These are phyloP conservation scores for Hericium coralloides DNA, from an alignment of 768 basidiomycete genomes.

Conservation along the genomic window DNA sequence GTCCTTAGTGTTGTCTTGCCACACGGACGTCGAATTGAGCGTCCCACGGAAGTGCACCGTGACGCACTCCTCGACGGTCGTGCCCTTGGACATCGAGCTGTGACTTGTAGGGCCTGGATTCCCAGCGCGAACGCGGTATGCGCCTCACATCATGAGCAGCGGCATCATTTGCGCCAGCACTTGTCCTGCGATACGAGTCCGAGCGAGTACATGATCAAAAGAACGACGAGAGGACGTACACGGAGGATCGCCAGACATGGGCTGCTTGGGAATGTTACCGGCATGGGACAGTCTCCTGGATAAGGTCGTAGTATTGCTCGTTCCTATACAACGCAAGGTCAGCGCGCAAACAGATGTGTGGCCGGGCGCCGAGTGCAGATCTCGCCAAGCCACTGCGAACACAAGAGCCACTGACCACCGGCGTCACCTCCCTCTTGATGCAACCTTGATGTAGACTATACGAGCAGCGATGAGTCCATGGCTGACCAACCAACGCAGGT, in stretches of 20 bases:
- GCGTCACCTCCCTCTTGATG: conserved; percentile 63
- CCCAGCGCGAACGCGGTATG: conserved; percentile 74
- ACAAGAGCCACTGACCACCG: conserved; percentile 32
- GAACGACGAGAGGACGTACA: conserved; percentile 35
- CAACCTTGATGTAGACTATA: conserved; percentile 74
- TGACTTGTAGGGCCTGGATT: conserved; percentile 73
- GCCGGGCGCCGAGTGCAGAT: background rate
- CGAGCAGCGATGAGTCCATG: conserved; percentile 59
- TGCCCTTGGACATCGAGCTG: conserved; percentile 53
- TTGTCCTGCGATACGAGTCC: conserved; percentile 36
- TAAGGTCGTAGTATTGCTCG: conserved; percentile 51
- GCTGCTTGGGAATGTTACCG: conserved; percentile 39
- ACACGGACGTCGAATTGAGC: conserved; percentile 58
- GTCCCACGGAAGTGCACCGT: conserved; percentile 70
- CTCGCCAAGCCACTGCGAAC: conserved; percentile 4
- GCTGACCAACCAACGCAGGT: background rate
- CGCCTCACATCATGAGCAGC: conserved; percentile 80
- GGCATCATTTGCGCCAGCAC: conserved; percentile 70
- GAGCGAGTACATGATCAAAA: conserved; percentile 4
- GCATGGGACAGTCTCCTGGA: conserved; percentile 54
- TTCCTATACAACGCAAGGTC: conserved; percentile 38
- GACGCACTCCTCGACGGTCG: conserved; percentile 61
- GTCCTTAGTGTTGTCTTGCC: conserved; percentile 57
- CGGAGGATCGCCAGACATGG: conserved; percentile 52
- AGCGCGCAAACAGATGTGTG: background rate